Evolutionary conservation across 2,329 filamentous ascomycete species (phyloP), one percentile per base, ranked within the genome.

Genomic region (Apiospora pterosperma): DNA sequence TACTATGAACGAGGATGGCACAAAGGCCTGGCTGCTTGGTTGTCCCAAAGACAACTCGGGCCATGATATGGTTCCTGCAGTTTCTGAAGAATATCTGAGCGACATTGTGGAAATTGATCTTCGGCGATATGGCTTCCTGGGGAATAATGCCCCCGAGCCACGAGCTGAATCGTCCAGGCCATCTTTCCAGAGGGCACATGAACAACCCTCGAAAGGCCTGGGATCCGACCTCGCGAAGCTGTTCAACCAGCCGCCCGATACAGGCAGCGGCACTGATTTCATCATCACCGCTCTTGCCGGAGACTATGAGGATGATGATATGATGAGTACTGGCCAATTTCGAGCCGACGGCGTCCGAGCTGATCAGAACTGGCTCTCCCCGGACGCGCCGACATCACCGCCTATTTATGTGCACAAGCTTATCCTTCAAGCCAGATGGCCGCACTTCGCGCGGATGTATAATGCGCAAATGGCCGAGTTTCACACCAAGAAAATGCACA

Each of bases 401-500:
- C 93, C 94, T 0, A 98, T 99, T 62, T 91, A 98, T 74, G 95
- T 98, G 4, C 96, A 99, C 77, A 93, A 92, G 67, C 89, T 99
- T 64, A 97, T 99, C 62, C 84, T 99, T 10, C 92, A 96, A 76
- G 91, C 96, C 23, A 91, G 96, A 62, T 99, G 96, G 96, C 94
- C 96, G 34, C 96, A 99, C 77, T 99, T 99, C 79, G 89, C 91
- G 44, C 90, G 96, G 19, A 82, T 99, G 3, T 98, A 97, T 81
- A 90, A 91, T 62, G 89, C 95, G 5, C 93, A 97, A 74, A 99
- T 99, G 96, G 90, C 92, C 14, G 96, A 99, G 76, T 99, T 96
- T 73, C 96, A 99, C 75, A 96, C 93, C 19, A 96, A 96, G 73
- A 93, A 92, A 77, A 96, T 99, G 91, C 95, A 99, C 78, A 97